phyloP scores from a whole-genome alignment of 2,329 filamentous ascomycete species.

The Ophiocordyceps unilateralis region DNA sequence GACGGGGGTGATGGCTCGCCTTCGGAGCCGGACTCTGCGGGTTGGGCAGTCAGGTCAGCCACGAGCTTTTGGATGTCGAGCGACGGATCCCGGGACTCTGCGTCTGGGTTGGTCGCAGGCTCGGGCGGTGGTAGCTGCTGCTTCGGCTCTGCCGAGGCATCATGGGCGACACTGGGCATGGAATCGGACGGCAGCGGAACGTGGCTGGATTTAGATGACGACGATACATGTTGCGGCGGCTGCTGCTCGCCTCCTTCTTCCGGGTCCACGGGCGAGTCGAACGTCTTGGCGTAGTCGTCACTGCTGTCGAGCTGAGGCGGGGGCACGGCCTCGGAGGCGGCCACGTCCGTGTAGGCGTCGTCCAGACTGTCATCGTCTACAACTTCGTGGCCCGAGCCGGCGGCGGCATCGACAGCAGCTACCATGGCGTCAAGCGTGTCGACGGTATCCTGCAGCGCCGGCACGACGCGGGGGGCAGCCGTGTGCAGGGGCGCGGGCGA shows the following conservation, averaged over 20 bases:
- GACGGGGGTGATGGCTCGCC: conserved; percentile 11
- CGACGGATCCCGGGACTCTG: conserved; percentile 13
- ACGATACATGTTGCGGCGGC: conserved; percentile 21
- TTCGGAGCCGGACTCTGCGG: conserved; percentile 13
- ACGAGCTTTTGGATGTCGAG: conserved; percentile 23
- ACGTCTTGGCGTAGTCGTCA: conserved; percentile 33
- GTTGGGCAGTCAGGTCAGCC: conserved; percentile 21
- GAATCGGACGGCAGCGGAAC: conserved; percentile 15
- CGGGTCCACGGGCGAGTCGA: conserved; percentile 27
- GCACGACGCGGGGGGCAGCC: conserved; percentile 27
- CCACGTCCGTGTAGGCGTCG: conserved; percentile 26
- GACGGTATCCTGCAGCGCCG: conserved; percentile 33
- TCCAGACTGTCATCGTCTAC: conserved; percentile 30
- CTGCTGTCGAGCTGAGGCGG: conserved; percentile 17
- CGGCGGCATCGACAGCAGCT: conserved; percentile 9
- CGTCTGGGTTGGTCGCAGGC: conserved; percentile 11
- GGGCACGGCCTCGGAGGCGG: conserved; percentile 3
- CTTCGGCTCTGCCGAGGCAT: conserved; percentile 10
- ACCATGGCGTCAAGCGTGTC: conserved; percentile 31
- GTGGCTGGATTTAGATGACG: conserved; percentile 19
- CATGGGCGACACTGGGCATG: conserved; percentile 11
- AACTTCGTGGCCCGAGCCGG: conserved; percentile 16
- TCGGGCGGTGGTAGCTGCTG: conserved; percentile 5
- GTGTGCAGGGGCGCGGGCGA: conserved; percentile 31
- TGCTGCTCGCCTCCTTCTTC: conserved; percentile 19